phyloP scores from a whole-genome alignment of 495 filamentous ascomycete genomes.

The Saxophila tyrrhenica region DNA sequence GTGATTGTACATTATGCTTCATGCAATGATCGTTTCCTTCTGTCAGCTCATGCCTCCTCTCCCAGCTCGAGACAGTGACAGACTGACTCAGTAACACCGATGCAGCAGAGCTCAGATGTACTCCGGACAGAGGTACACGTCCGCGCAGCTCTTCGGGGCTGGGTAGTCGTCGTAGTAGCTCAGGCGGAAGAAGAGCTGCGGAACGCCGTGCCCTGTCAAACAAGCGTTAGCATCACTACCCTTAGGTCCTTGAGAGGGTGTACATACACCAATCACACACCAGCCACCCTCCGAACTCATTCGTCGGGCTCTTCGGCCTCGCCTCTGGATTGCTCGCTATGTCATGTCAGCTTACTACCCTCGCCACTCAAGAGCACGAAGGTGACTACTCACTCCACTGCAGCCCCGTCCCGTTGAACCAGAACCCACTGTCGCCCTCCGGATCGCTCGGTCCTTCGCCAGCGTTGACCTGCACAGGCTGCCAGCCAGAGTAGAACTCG shows the following conservation, averaged over 20 bases:
- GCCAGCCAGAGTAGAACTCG: conserved; percentile 25
- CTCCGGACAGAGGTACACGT: conserved; percentile 29
- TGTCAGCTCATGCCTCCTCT: no score
- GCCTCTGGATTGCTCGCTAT: background rate
- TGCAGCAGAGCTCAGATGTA: conserved; percentile 5
- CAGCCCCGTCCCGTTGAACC: conserved; percentile 30
- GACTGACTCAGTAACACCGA: no score
- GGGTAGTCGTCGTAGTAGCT: conserved; percentile 19
- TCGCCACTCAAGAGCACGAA: background rate
- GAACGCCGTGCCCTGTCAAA: conserved; percentile 32
- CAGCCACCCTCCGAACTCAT: conserved; percentile 42
- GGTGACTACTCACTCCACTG: conserved; percentile 24
- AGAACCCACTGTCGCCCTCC: conserved; percentile 28
- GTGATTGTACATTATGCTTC: no score
- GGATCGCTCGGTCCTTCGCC: conserved; percentile 23
- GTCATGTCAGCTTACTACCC: background rate
- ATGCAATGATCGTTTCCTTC: no score
- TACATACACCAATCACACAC: conserved; percentile 40
- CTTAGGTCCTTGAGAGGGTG: background rate
- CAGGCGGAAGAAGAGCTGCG: conserved; percentile 43
- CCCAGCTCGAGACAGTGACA: no score
- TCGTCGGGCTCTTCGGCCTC: background rate
- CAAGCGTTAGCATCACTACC: background rate
- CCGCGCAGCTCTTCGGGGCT: conserved; percentile 37
- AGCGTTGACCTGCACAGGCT: conserved; percentile 34